Evolutionary conservation across 2,329 filamentous ascomycete genomes (phyloP), one percentile per base, ranked within the genome.

Genomic region (Alternaria metachromatica): DNA sequence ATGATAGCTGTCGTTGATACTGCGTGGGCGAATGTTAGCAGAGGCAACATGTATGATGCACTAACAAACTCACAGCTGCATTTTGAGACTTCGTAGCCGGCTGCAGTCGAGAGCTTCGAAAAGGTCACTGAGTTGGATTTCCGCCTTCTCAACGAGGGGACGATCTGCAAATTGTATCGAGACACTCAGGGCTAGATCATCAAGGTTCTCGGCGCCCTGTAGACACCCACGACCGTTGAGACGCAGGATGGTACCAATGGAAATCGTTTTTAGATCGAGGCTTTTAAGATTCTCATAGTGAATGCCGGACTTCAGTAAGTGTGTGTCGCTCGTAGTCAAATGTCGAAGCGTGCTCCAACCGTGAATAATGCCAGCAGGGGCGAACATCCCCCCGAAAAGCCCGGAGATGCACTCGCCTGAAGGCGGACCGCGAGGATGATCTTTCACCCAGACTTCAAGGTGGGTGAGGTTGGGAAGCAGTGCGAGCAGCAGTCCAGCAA

Each of bases 181-280:
- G 9, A 67, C 50, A 11, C 65, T 66, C 23, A 73, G 9, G 3
- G 54, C 45, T 7, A 75, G 57, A n/a, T 66, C 37, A 6, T 55
- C 54, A 8, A 75, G 51, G 3, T 66, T 63, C 15, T 63, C 60
- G 9, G 67, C 64, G 21, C 70, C 68, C 20, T 65, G 66, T 6
- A 72, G 62, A 48, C 68, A 70, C 21, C 70, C 65, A 13, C 64
- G 71, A 10, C 72, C 71, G n/a, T 72, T 73, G 15, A 75, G 49
- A 12, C 65, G 65, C 13, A 72, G 51, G 1, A 72, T 48, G 2
- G 65, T 67, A n/a, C 62, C 63, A 9, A 68, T 68, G 28, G 61
- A 62, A n/a, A 73, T 45, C 15, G 63, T 64, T 13, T 60, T 65
- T 3, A 73, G 25, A 21, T 67, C 61, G 13, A 73, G 41, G 25